Evolutionary conservation across 2,329 filamentous ascomycete genomes (phyloP).

Genomic region (Fusarium sp.): DNA sequence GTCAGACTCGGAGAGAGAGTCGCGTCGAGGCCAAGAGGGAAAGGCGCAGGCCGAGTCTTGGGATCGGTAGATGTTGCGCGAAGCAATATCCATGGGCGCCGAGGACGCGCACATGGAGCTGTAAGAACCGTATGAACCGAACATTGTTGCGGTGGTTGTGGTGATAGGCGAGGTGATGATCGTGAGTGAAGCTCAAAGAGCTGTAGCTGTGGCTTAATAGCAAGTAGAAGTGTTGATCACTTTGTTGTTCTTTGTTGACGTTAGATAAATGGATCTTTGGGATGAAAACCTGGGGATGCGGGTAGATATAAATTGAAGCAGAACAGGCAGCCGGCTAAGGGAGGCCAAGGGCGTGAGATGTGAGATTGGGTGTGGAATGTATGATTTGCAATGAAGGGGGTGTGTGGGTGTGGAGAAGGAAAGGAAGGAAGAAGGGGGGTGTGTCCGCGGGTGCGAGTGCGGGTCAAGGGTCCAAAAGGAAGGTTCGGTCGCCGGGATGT

Average conservation of each 20-base stretch:
- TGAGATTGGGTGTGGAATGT: conserved; percentile 34
- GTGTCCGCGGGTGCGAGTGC: conserved; percentile 25
- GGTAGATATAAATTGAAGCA: conserved; percentile 46
- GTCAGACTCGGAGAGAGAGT: conserved; percentile 60
- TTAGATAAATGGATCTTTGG: conserved; percentile 31
- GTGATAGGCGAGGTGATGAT: conserved; percentile 35
- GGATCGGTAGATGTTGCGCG: conserved; percentile 53
- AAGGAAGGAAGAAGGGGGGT: conserved; percentile 15
- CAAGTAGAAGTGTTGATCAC: conserved; percentile 33
- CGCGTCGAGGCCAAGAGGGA: conserved; percentile 68
- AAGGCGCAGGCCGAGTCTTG: conserved; percentile 64
- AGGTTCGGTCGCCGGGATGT: conserved; percentile 29
- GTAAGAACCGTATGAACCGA: conserved; percentile 62
- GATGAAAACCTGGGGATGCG: conserved; percentile 41
- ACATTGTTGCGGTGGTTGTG: conserved; percentile 55
- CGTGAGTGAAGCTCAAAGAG: conserved; percentile 37
- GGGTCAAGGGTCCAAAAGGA: conserved; percentile 26
- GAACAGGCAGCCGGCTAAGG: conserved; percentile 38
- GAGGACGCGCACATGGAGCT: conserved; percentile 59
- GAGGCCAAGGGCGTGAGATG: conserved; percentile 39
- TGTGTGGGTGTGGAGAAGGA: conserved; percentile 2
- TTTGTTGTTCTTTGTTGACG: conserved; percentile 36
- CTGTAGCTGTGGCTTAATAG: conserved; percentile 31
- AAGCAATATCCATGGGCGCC: conserved; percentile 60
- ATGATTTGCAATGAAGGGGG: conserved; percentile 27